phyloP scores from a whole-genome alignment of 2,329 filamentous ascomycete species.

The Colletotrichum paranaense region DNA sequence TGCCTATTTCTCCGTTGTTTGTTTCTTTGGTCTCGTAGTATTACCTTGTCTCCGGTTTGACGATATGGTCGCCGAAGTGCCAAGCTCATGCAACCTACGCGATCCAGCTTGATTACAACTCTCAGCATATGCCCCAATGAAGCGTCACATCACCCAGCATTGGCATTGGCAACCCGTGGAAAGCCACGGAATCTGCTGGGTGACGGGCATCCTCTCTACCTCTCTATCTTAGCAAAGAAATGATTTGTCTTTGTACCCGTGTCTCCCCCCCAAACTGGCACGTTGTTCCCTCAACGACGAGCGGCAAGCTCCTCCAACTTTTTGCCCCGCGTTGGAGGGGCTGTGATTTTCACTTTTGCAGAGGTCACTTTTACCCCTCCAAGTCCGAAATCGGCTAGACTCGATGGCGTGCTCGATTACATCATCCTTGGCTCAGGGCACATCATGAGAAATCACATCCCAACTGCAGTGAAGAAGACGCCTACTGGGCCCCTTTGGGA shows the following conservation, averaged over 20 bases:
- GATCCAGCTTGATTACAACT: not conserved
- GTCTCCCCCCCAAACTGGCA: not conserved
- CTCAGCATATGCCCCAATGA: not conserved
- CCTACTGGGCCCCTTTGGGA: not conserved
- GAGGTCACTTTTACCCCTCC: slow-evolving; percentile 30
- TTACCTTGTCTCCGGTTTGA: not conserved
- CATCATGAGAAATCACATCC: slow-evolving; percentile 16
- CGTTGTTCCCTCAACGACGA: not conserved
- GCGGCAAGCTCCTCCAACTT: not conserved
- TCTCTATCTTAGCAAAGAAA: too few species aligned
- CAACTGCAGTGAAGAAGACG: not conserved
- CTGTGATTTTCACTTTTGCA: slow-evolving; percentile 13
- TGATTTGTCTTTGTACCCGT: not conserved
- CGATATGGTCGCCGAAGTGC: not conserved
- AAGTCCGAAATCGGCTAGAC: slow-evolving; percentile 19
- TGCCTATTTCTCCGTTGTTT: not conserved
- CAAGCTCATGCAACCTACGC: not conserved
- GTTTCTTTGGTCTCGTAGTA: not conserved
- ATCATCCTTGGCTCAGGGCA: slow-evolving; percentile 34
- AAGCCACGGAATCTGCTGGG: slow-evolving; percentile 9
- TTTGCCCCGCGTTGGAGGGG: slow-evolving; percentile 33
- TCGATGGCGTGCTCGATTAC: slow-evolving; percentile 35
- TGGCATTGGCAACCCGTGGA: slow-evolving; percentile 4
- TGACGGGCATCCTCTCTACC: too few species aligned
- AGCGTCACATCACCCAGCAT: not conserved